A percentile compares a stretch with the other conserved stretches of the same genome.
Conservation (phyloP, 108 stramenopile genomes). For the Pseudonitzschia multistriata region DNA sequence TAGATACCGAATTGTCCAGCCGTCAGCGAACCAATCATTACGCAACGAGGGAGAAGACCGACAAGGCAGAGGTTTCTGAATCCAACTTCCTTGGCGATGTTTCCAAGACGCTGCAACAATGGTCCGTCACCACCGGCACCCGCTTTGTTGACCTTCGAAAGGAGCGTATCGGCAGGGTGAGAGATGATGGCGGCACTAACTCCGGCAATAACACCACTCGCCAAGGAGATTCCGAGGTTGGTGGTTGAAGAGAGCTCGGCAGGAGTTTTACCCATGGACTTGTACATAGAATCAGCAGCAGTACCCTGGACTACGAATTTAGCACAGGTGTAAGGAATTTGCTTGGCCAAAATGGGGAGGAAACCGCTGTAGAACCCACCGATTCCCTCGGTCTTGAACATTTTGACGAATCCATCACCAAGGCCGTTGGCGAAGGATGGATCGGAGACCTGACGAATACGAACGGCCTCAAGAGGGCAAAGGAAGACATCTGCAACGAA, state of each 20-base stretch:
- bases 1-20: slow-evolving; percentile 99
- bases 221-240: slow-evolving; percentile 84
- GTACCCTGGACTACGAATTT: slow-evolving; percentile 98
- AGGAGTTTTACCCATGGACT: slow-evolving; percentile 74
- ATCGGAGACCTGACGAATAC: slow-evolving; percentile 95
- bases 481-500: slow-evolving; percentile 97
- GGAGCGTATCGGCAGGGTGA: slow-evolving; percentile 98
- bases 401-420: slow-evolving; percentile 84
- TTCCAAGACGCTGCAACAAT: slow-evolving; percentile 84
- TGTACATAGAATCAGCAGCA: slow-evolving; percentile 91
- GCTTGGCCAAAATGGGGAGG: slow-evolving; percentile 95
- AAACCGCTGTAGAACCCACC: slow-evolving; percentile 97
- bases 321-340: slow-evolving; percentile 99
- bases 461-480: slow-evolving; percentile 97
- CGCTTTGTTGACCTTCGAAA: slow-evolving; percentile 97
- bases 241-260: slow-evolving; percentile 47
- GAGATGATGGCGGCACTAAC: slow-evolving; percentile 98
- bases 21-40: slow-evolving; percentile 99
- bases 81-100: slow-evolving; percentile 94
- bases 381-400: slow-evolving; percentile 83
- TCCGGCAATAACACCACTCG: slow-evolving; percentile 96
- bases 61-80: slow-evolving; percentile 94
- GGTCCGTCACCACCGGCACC: slow-evolving; percentile 94
- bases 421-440: slow-evolving; percentile 91
- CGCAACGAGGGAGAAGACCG: slow-evolving; percentile 94